Evolutionary conservation across 345 rosid species (phyloP).

Genomic region (Murraya koenigii): DNA sequence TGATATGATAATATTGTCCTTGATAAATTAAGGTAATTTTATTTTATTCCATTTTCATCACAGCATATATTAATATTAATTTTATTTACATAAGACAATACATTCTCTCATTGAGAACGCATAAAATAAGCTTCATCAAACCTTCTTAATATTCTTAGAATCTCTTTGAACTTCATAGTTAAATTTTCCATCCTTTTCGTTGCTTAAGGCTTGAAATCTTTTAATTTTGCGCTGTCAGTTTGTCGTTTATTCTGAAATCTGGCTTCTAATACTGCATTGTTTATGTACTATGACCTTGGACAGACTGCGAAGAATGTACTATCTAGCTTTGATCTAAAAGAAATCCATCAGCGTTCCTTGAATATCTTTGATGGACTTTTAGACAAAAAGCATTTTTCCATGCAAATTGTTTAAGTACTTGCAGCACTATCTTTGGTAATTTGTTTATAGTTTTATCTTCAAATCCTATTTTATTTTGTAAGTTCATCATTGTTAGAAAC

Average conservation of each 20-base stretch:
- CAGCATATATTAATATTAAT: too few relatives aligned
- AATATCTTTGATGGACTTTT: conserved; percentile 10
- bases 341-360: background rate
- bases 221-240: background rate
- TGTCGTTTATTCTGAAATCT: background rate
- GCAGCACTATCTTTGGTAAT: background rate
- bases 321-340: conserved; percentile 1
- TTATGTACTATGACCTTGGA: background rate
- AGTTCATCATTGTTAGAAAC: background rate
- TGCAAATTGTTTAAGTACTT: background rate
- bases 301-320: conserved; percentile 21
- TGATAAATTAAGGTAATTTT: too few relatives aligned
- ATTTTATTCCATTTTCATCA: too few relatives aligned
- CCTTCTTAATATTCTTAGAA: too few relatives aligned
- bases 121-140: too few relatives aligned
- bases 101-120: too few relatives aligned
- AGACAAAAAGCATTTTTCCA: conserved; percentile 12
- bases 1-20: too few relatives aligned
- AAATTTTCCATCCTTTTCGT: background rate
- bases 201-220: background rate
- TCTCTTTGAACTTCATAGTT: background rate
- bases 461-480: background rate
- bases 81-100: too few relatives aligned
- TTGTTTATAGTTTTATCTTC: background rate
- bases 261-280: background rate